Base-by-base conservation (phyloP, 2,329 filamentous ascomycete species). In the Diaporthe ampelina region DNA sequence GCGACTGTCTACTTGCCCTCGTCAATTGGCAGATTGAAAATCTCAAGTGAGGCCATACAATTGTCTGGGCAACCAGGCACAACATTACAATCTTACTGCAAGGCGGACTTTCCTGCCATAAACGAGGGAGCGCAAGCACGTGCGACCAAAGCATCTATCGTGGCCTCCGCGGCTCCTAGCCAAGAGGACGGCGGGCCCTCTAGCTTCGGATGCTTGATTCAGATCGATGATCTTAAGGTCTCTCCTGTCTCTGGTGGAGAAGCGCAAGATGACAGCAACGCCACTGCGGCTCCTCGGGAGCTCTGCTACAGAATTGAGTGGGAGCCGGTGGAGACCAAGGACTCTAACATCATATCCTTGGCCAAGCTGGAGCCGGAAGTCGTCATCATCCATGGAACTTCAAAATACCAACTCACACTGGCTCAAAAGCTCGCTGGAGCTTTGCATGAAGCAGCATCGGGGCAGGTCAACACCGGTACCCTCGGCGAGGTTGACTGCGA, bases 231-330 rank as follows among this genome's bases (percentile, higher is more conserved):
- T 21, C 63, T 68, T 45, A 68, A 68, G 4, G 63, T 68, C 4
- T 40, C 63, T 4, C 63, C 63, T 21, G 32, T 68, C 2, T 52
- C 63, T 21, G 45, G 32, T 32, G 48, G 48, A 17, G 63, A 54
- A 13, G 13, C 48, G 6, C 45, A 54, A 4, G 63, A 54, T 4
- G 63, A 68, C 21, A 54, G 21, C 21, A 40, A 8, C 26, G 9
- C 32, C 1, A 13, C 1, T 13, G 15, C 45, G 8, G 29, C 21
- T 1, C 78, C 83, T n/a, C 81, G 84, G 3, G 83, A 86, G 76
- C 81, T 87, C 1, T 87, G 86, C 78, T 87, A 85, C 79, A 87
- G 85, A 77, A 71, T 86, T 19, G 81, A 85, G n/a, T 87, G 86
- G 85, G 85, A 86, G 59, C 83, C 81, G 1, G 13, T 75, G 10